Percentiles rank a stretch among this genome's conserved stretches.
phyloP scores from a whole-genome alignment of 306 rosid genomes.

The Bauhinia variegata region DNA sequence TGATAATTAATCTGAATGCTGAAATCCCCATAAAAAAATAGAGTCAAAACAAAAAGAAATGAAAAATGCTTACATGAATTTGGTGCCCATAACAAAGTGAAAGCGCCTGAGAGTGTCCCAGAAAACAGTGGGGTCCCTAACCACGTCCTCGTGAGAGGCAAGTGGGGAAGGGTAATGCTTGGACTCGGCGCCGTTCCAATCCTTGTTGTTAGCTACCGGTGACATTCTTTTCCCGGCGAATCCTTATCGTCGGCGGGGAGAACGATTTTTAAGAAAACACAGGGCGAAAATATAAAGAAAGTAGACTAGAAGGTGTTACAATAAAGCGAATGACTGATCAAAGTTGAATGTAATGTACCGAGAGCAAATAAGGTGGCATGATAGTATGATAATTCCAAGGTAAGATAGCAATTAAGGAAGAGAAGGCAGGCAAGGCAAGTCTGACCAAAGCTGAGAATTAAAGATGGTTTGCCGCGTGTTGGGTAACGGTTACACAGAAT shows the following conservation, averaged over 20 bases:
- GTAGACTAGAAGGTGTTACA: neutral
- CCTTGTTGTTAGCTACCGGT: slow-evolving; percentile 33
- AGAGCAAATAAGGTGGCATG: slow-evolving; percentile 23
- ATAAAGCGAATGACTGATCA: neutral
- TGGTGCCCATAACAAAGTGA: slow-evolving; percentile 77
- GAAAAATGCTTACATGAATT: slow-evolving; percentile 66
- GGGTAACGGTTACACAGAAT: slow-evolving; percentile 67
- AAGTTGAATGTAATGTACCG: slow-evolving; percentile 20
- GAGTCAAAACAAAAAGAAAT: neutral
- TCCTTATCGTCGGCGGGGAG: slow-evolving; percentile 33
- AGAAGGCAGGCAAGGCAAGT: slow-evolving; percentile 14
- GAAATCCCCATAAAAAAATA: neutral
- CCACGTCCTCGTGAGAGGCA: slow-evolving; percentile 67
- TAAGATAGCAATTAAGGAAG: slow-evolving; percentile 43
- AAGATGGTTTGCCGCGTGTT: slow-evolving; percentile 71
- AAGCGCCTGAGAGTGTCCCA: slow-evolving; percentile 93
- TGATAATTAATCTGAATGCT: too few relatives aligned
- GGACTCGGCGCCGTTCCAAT: slow-evolving; percentile 34
- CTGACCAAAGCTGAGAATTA: slow-evolving; percentile 46
- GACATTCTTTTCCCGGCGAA: slow-evolving; percentile 44
- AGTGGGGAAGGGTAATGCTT: slow-evolving; percentile 72
- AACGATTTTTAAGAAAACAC: neutral
- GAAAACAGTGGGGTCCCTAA: slow-evolving; percentile 52
- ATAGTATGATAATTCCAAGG: slow-evolving; percentile 54
- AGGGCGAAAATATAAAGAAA: neutral